Evolutionary conservation across 352 stramenopile species (phyloP).

Genomic region (Elongisporangium senticosum): DNA sequence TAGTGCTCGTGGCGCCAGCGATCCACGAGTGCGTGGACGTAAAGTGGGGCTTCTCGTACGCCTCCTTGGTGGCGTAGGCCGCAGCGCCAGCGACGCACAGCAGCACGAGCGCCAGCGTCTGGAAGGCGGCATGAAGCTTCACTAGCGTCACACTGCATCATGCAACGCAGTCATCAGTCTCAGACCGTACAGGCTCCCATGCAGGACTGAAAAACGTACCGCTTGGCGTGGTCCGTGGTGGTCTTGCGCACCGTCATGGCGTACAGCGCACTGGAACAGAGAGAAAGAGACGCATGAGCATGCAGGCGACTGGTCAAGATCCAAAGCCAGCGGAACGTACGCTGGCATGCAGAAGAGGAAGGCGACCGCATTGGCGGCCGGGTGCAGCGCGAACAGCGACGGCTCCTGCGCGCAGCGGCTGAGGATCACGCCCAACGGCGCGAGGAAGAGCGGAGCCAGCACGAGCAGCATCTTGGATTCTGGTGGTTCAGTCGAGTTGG

Average conservation of each 20-base stretch:
- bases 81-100: slow-evolving; percentile 33
- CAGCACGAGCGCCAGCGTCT: slow-evolving; percentile 39
- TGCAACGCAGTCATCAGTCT: slow-evolving; percentile 2
- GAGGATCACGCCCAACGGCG: slow-evolving; percentile 43
- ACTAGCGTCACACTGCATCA: slow-evolving; percentile 21
- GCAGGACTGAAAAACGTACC: slow-evolving; percentile 6
- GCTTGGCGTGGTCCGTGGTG: slow-evolving; percentile 31
- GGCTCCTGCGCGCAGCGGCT: slow-evolving; percentile 20
- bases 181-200: not conserved
- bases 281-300: not conserved
- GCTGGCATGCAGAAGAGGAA: slow-evolving; percentile 57
- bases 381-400: slow-evolving; percentile 56
- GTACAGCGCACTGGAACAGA: slow-evolving; percentile 35
- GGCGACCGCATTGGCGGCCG: slow-evolving; percentile 50
- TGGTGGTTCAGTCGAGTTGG: slow-evolving; percentile 2
- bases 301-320: not conserved
- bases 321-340: slow-evolving; percentile 10
- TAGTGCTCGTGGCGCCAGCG: slow-evolving; percentile 27
- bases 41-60: slow-evolving; percentile 54
- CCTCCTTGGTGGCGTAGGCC: slow-evolving; percentile 56
- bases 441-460: slow-evolving; percentile 42
- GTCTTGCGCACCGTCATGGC: slow-evolving; percentile 55
- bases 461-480: slow-evolving; percentile 28
- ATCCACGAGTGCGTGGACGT: slow-evolving; percentile 72
- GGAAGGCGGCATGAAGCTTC: slow-evolving; percentile 48